These are phyloP conservation scores for Lepiota brunneoincarnata DNA, from an alignment of 768 basidiomycete species.

Conservation along the genomic window DNA sequence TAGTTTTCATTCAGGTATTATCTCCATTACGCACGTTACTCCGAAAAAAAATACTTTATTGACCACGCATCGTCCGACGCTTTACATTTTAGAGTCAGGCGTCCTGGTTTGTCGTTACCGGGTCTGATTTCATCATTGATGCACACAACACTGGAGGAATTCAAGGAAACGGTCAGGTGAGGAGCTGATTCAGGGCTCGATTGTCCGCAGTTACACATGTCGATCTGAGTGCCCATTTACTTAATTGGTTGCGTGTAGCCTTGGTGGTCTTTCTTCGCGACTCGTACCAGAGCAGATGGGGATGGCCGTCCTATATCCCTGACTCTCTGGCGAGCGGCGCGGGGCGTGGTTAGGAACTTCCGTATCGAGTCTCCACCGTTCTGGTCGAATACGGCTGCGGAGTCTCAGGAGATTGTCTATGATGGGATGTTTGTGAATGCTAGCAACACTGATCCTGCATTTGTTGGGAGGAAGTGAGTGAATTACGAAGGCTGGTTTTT, in stretches of 20 bases:
- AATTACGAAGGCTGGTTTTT: too few relatives aligned
- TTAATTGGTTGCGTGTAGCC: slow-evolving; percentile 25
- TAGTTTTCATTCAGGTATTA: slow-evolving; percentile 55
- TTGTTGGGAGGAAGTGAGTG: slow-evolving; percentile 44
- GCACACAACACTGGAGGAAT: slow-evolving; percentile 56
- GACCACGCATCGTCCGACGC: neutral
- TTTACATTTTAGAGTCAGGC: slow-evolving; percentile 43
- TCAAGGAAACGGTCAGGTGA: slow-evolving; percentile 56
- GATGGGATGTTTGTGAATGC: slow-evolving; percentile 61
- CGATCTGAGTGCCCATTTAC: too few relatives aligned
- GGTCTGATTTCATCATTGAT: slow-evolving; percentile 52
- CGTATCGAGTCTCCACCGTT: slow-evolving; percentile 54
- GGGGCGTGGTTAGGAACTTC: slow-evolving; percentile 45
- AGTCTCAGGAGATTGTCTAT: slow-evolving; percentile 45
- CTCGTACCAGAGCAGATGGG: slow-evolving; percentile 44
- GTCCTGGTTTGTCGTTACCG: slow-evolving; percentile 63
- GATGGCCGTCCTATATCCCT: slow-evolving; percentile 59
- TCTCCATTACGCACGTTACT: too few relatives aligned
- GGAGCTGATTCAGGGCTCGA: neutral
- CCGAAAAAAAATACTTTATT: neutral
- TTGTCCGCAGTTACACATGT: too few relatives aligned
- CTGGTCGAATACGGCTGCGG: slow-evolving; percentile 56
- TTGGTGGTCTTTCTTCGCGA: slow-evolving; percentile 59
- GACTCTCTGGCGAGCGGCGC: slow-evolving; percentile 42
- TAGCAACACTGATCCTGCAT: slow-evolving; percentile 50